Conservation (phyloP, 345 rosid genomes). For the Eucalyptus curtisii region DNA sequence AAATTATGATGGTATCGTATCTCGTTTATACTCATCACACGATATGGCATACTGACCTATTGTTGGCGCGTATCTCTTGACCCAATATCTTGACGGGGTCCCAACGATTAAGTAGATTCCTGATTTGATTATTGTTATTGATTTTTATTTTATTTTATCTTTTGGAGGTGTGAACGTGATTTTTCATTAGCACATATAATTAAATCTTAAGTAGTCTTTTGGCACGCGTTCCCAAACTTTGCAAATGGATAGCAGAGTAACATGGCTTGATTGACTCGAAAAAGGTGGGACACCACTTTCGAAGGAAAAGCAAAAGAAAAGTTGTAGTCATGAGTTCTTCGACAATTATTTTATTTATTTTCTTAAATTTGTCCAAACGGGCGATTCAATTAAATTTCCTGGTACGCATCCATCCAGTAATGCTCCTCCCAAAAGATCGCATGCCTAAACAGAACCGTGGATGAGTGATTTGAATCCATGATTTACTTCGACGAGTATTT, state of each 20-base stretch:
- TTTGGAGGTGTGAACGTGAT: neutral
- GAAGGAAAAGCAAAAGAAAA: neutral
- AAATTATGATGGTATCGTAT: neutral
- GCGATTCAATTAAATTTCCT: neutral
- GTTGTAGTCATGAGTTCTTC: neutral
- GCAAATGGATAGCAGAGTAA: neutral
- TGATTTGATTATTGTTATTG: accelerated
- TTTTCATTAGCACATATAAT: neutral
- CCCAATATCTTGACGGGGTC: accelerated
- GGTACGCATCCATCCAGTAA: neutral
- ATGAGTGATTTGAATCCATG: neutral
- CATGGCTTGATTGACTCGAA: neutral
- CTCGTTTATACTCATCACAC: accelerated
- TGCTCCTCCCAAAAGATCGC: neutral
- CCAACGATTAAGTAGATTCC: neutral
- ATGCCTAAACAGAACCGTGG: neutral
- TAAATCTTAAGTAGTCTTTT: neutral
- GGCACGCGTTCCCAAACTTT: neutral
- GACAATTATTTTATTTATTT: neutral
- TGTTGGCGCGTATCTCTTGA: neutral
- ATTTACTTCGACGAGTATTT: neutral
- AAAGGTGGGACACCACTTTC: neutral
- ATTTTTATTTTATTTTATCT: neutral
- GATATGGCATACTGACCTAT: accelerated
- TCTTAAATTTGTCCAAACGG: neutral